Evolutionary conservation across 2,329 filamentous ascomycete genomes (phyloP), one percentile per base, ranked within the genome.

Genomic region (Phaeomoniella chlamydospora): DNA sequence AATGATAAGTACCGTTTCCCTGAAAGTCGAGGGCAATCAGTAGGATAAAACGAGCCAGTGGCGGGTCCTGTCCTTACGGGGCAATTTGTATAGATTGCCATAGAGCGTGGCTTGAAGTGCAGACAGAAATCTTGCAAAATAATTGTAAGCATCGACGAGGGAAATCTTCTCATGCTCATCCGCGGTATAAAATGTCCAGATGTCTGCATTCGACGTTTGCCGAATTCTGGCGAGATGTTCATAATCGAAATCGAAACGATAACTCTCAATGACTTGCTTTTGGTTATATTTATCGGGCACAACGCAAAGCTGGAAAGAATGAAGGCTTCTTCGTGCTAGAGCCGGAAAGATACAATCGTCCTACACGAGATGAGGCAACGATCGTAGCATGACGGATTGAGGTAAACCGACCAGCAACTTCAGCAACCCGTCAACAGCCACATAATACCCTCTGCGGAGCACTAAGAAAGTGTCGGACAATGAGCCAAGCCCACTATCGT

Each of bases 161-260:
- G n/a, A n/a, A n/a, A 26, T n/a, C n/a, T 26, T 26, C 9, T n/a
- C 22, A 26, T 26, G 22, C 9, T 26, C 6, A 9, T n/a, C 22
- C 22, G 22, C 22, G n/a, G n/a, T n/a, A n/a, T n/a, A n/a, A n/a
- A n/a, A n/a, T 6, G 9, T 26, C 9, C 6, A n/a, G 22, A 26
- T 6, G 6, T 6, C 6, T 9, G 9, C 22, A n/a, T 26, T 26
- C 22, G n/a, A n/a, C 22, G 6, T n/a, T 6, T 9, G 6, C 22
- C 22, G 6, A 9, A 26, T 6, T n/a, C n/a, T n/a, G n/a, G n/a
- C n/a, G n/a, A n/a, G n/a, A n/a, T 40, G 9, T 36, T 50, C 37
- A 38, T 68, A 68, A 14, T 58, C 56, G 45, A 70, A 62, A 4
- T 54, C 57, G 42, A 68, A 68, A 2, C 58, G 65, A 45, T 69